Percentiles rank a stretch among this genome's conserved stretches.
phyloP scores from a whole-genome alignment of 2,329 filamentous ascomycete species.

The Stagonosporopsis cucurbitacearum region DNA sequence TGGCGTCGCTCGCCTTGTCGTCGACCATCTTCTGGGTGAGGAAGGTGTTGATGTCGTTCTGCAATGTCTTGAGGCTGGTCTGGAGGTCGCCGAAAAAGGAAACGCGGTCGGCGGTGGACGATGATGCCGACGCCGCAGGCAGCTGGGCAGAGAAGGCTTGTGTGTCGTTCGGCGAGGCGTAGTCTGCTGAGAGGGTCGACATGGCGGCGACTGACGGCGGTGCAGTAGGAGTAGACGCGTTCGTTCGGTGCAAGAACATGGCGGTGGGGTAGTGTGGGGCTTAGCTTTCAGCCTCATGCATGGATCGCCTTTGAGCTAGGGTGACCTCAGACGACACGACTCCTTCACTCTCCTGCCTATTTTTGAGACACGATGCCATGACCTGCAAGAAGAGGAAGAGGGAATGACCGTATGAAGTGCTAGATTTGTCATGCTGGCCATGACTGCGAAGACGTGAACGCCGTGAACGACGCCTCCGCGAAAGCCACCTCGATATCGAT shows the following conservation, averaged over 20 bases:
- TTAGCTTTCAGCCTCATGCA: constrained; percentile 16
- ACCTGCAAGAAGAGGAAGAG: neutral
- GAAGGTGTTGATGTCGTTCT: constrained; percentile 72
- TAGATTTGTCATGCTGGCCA: constrained; percentile 15
- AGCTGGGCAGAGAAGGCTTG: constrained; percentile 33
- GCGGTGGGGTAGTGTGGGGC: constrained; percentile 8
- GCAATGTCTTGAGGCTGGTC: constrained; percentile 63
- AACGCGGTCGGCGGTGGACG: constrained; percentile 59
- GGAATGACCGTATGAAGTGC: neutral
- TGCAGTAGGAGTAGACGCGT: neutral
- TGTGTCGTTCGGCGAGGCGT: constrained; percentile 56
- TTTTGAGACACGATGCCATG: neutral
- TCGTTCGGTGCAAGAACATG: neutral
- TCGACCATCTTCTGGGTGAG: constrained; percentile 77
- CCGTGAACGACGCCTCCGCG: neutral
- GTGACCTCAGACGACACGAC: constrained; percentile 2
- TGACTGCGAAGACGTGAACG: constrained; percentile 9
- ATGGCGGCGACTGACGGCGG: constrained; percentile 21
- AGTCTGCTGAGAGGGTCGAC: constrained; percentile 57
- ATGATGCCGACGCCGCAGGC: constrained; percentile 16
- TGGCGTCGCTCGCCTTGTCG: constrained; percentile 61
- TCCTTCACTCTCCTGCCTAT: neutral
- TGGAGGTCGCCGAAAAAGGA: constrained; percentile 67
- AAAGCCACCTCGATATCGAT: neutral
- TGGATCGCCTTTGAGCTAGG: constrained; percentile 10